These are phyloP conservation scores for Acanthamoeba lenticulata DNA, from an alignment of 208 protist genomes.

Conservation along the genomic window DNA sequence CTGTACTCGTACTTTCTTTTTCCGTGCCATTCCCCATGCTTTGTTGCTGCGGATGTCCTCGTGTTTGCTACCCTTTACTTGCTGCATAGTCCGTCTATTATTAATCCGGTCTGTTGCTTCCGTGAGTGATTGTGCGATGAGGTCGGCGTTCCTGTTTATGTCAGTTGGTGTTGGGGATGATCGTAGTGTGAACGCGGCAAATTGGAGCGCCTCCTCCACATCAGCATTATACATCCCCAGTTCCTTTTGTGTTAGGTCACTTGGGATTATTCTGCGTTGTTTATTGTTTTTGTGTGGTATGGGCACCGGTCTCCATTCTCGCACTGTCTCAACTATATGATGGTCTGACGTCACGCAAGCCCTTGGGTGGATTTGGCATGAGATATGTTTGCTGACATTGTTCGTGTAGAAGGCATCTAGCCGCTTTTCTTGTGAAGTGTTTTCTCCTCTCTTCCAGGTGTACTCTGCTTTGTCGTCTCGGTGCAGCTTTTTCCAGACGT, in stretches of 20 bases:
- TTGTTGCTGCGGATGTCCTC: neutral
- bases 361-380: too few relatives aligned
- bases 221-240: neutral
- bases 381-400: neutral
- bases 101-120: neutral
- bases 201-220: neutral
- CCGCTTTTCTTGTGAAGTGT: neutral
- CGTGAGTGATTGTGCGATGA: neutral
- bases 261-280: neutral
- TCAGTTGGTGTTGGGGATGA: neutral
- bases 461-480: neutral
- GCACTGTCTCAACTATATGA: neutral
- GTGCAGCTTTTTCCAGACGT: neutral
- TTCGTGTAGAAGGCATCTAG: neutral
- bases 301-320: neutral
- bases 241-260: neutral
- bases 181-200: neutral
- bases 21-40: too few relatives aligned
- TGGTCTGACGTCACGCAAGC: too few relatives aligned
- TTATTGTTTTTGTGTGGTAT: neutral
- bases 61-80: neutral
- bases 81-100: neutral
- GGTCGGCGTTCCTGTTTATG: neutral
- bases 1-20: too few relatives aligned
- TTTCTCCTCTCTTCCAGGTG: neutral